Evolutionary conservation across 306 rosid genomes (phyloP).

Genomic region (Pterocarpus macrocarpus): DNA sequence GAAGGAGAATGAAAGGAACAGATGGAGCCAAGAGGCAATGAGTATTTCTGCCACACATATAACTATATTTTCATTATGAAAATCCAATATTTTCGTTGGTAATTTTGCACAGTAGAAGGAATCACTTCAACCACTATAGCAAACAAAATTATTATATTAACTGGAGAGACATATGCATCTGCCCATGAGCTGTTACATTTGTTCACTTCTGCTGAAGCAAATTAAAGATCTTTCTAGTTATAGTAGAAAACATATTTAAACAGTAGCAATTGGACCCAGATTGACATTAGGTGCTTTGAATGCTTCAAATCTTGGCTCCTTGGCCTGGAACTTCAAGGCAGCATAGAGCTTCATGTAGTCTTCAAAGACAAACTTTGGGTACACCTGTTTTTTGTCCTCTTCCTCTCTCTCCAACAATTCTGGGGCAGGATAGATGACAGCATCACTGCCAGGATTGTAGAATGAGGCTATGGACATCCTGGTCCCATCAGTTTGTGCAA

Average conservation of each 20-base stretch:
- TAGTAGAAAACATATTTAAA: conserved; percentile 37
- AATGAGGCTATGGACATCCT: conserved; percentile 96
- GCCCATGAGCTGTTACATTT: not conserved
- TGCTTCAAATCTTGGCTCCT: conserved; percentile 92
- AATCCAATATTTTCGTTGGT: conserved; percentile 24
- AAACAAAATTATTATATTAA: not conserved
- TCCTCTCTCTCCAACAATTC: conserved; percentile 70
- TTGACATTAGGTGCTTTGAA: conserved; percentile 59
- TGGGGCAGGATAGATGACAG: conserved; percentile 87
- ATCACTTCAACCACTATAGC: conserved; percentile 26
- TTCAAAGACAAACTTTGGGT: conserved; percentile 89
- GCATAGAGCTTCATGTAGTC: conserved; percentile 93
- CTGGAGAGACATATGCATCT: not conserved
- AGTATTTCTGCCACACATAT: not conserved
- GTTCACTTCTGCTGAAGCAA: not conserved
- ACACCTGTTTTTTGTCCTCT: conserved; percentile 67
- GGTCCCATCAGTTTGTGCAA: conserved; percentile 77
- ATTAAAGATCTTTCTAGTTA: not conserved
- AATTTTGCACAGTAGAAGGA: conserved; percentile 15
- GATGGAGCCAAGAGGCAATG: not conserved
- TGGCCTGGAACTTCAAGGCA: conserved; percentile 74
- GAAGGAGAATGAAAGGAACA: conserved; percentile 1
- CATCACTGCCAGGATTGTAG: conserved; percentile 91
- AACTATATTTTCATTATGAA: conserved; percentile 24
- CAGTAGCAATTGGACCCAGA: conserved; percentile 73